Base-by-base conservation (phyloP, 2,329 filamentous ascomycete genomes). In the Aurifilum marmelostoma region DNA sequence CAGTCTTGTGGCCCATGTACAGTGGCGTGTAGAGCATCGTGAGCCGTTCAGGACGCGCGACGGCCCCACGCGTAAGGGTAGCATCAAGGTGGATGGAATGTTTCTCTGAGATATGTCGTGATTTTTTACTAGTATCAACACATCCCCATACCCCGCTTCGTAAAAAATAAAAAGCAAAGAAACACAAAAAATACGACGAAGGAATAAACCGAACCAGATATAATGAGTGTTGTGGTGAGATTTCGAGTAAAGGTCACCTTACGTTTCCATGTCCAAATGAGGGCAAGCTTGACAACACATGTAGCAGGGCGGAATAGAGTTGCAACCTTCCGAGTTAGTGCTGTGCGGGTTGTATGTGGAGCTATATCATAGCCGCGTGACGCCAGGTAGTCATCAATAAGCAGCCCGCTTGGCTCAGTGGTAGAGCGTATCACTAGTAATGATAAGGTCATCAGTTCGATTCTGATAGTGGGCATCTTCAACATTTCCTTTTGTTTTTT, bases 391-490 rank as follows among this genome's bases (percentile, higher is more conserved):
- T n/a, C 37, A 32, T 4, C 2, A 11, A 16, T 3, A 0, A 32
- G 1, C 0, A 14, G 69, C 69, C 69, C 67, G 64, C 66, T 54
- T 71, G 63, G 69, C 69, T 71, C 69, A 71, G 65, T 66, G 69
- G 69, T 71, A 71, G 69, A 71, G 69, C 69, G 69, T 65, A 61
- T 71, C 69, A 71, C 69, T 71, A 69, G 69, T 71, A 71, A 69
- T 71, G 69, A 71, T 61, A 65, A 71, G 64, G 69, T 69, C 64
- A 67, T 61, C 54, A 63, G 69, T 69, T 71, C 69, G 64, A 71
- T 71, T 71, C 69, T 63, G 54, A 63, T 67, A 54, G 66, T 67
- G 67, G 69, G 69, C 69, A 71, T n/a, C 11, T 34, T 34, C 34
- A 8, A 34, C 8, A 34, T 34, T 34, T 34, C 4, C 8, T 34